Evolutionary conservation across 2,329 filamentous ascomycete species (phyloP).

Genomic region (Chalara sp.): DNA sequence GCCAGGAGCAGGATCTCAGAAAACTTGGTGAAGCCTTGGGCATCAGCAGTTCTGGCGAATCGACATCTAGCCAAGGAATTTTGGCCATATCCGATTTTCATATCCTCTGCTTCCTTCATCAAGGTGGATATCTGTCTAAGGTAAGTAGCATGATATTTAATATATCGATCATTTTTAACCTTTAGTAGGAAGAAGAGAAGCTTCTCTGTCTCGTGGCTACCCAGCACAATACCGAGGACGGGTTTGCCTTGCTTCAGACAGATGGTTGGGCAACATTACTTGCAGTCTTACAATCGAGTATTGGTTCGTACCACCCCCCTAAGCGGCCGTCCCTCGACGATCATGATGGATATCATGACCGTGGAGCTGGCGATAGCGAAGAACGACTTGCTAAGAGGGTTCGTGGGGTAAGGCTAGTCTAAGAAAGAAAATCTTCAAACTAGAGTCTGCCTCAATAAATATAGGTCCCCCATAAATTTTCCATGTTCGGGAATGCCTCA

Average conservation of each 20-base stretch:
- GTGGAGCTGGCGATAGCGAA: slow-evolving; percentile 21
- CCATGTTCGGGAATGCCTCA: background rate
- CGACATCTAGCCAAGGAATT: slow-evolving; percentile 53
- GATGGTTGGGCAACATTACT: slow-evolving; percentile 91
- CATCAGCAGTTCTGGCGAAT: slow-evolving; percentile 46
- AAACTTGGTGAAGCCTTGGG: slow-evolving; percentile 59
- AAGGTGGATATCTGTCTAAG: slow-evolving; percentile 76
- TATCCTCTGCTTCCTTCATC: slow-evolving; percentile 78
- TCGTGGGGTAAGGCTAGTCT: slow-evolving; percentile 51
- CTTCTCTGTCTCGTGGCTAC: slow-evolving; percentile 81
- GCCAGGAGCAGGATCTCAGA: slow-evolving; percentile 74
- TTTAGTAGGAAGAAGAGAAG: slow-evolving; percentile 72
- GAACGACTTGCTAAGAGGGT: slow-evolving; percentile 55
- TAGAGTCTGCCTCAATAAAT: slow-evolving; percentile 1
- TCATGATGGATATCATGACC: background rate
- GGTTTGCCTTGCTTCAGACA: slow-evolving; percentile 76
- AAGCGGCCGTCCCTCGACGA: slow-evolving; percentile 51
- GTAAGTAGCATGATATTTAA: slow-evolving; percentile 41
- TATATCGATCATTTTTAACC: slow-evolving; percentile 7
- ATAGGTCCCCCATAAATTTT: background rate
- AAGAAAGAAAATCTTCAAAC: slow-evolving; percentile 6
- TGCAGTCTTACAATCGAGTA: slow-evolving; percentile 90
- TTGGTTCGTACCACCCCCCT: slow-evolving; percentile 72
- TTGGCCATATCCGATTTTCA: slow-evolving; percentile 87
- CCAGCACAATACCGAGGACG: slow-evolving; percentile 72